Base-by-base conservation (phyloP, 2,329 filamentous ascomycete genomes). In the Apiospora hydei region DNA sequence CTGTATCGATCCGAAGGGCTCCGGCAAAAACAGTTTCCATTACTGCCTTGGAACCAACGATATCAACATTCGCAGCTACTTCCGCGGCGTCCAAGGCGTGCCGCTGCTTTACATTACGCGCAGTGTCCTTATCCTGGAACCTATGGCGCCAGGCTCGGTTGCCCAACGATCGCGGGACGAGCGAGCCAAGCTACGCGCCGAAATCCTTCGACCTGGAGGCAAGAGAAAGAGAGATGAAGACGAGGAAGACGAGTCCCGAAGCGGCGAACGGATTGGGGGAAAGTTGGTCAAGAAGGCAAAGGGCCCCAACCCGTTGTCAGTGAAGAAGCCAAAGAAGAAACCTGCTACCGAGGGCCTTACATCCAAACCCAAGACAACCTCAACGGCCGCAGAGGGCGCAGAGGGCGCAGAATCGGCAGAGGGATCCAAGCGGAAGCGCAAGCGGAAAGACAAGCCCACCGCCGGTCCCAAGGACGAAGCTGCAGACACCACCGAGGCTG, bases 21-120 rank as follows among this genome's bases (percentile, higher is more conserved):
- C 85, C 73, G 88, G 89, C 51, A 88, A 88, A 72, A 96, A 96
- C 81, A 94, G 94, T 83, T 90, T 95, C 79, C 88, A 92, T 72
- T 96, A 96, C 79, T 89, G 94, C 16, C 91, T 96, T 26, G 93
- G 93, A 11, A 92, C 89, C 74, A 93, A 96, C 81, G 91, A 92
- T 74, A 82, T 85, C 34, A 88, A 90, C 57, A 86, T 94, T 66
- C 85, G 93, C 75, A 85, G 87, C 67, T 84, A 85, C 75, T 86
- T 96, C 84, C 87, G 93, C 69, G 83, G 82, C n/a, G 87, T 95
- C 26, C 87, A 89, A 34, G 93, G 93, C 26, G 92, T 94, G 68
- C 94, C 94, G 26, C 81, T 96, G 73, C 89, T 96, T 67, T 68
- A 68, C 66, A 68, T 96, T 75, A 91, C 91, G 75, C 87, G 93